Evolutionary conservation across 805 yeast species (phyloP), one percentile per base, ranked within the genome.

Genomic region (Starmerella powellii): DNA sequence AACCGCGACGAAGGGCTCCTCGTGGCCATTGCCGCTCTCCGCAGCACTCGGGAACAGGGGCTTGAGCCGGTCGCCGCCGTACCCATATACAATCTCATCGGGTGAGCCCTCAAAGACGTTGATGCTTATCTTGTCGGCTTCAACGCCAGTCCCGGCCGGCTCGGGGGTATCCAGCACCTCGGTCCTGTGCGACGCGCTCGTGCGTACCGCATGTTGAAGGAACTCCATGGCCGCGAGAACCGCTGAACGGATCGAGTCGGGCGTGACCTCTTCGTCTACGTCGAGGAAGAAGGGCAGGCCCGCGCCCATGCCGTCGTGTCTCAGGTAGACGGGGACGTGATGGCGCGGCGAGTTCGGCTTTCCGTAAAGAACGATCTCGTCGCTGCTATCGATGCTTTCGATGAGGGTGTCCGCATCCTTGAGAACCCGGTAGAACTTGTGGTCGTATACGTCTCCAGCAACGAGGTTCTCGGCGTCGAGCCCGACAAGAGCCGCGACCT

Each of bases 381-480:
- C 96, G 26, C 67, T 62, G 6, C 67, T 68, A 1, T 72, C 63
- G 16, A 86, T 80, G 35, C 80, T 59, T 46, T 80, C 91, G 20
- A 78, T 69, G 34, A 66, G 62, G n/a, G 63, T 61, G 32, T 70
- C 76, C n/a, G 73, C 59, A 32, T 72, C 70, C 47, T 78, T 85
- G 59, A 77, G 79, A 56, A 80, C 75, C 41, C 70, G 74, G 64
- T 76, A 84, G 44, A 87, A 72, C 49, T 74, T 78, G 45, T 72
- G 67, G 44, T 73, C 74, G 63, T 77, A 84, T 3, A 85, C 63
- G 47, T 81, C 85, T 36, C 71, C 68, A 1, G 76, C 75, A 31
- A 71, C 56, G 39, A 79, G 53, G 28, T 26, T 18, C 11, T 62
- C 52, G 1, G 67, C 56, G 30, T 62, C 56, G 34, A 65, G 51